Evolutionary conservation across 2,329 filamentous ascomycete species (phyloP).

Genomic region (Zymoseptoria passerinii): DNA sequence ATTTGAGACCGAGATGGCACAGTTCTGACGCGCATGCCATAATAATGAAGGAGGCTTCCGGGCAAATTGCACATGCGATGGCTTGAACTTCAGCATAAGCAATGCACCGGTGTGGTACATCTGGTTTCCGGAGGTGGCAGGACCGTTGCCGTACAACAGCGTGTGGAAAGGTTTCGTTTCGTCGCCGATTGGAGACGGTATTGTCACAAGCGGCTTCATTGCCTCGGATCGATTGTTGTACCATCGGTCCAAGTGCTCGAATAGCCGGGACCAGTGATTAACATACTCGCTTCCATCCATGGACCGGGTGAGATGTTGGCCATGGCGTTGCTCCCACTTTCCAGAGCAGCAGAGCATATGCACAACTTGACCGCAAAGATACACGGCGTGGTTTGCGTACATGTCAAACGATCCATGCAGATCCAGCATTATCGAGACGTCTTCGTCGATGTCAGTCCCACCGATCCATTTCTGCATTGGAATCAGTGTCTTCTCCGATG

Average conservation of each 20-base stretch:
- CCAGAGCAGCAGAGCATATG: slow-evolving; percentile 26
- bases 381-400: slow-evolving; percentile 53
- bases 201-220: slow-evolving; percentile 30
- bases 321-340: slow-evolving; percentile 23
- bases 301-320: slow-evolving; percentile 7
- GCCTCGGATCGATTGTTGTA: slow-evolving; percentile 25
- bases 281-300: slow-evolving; percentile 25
- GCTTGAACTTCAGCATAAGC: slow-evolving; percentile 45
- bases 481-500: slow-evolving; percentile 43
- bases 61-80: slow-evolving; percentile 25
- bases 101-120: slow-evolving; percentile 50
- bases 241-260: slow-evolving; percentile 29
- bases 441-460: slow-evolving; percentile 32
- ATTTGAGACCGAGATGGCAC: slow-evolving; percentile 40
- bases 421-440: slow-evolving; percentile 30
- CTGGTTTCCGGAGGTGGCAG: slow-evolving; percentile 43
- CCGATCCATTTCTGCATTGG: slow-evolving; percentile 43
- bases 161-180: slow-evolving; percentile 30
- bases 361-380: slow-evolving; percentile 43
- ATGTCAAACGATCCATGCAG: slow-evolving; percentile 40
- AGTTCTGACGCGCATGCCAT: slow-evolving; percentile 42
- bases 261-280: slow-evolving; percentile 27
- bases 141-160: slow-evolving; percentile 40
- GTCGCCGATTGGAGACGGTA: slow-evolving; percentile 15
- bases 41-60: slow-evolving; percentile 35